phyloP scores from a whole-genome alignment of 2,329 filamentous ascomycete genomes.

The Hymenoscyphus scutula region DNA sequence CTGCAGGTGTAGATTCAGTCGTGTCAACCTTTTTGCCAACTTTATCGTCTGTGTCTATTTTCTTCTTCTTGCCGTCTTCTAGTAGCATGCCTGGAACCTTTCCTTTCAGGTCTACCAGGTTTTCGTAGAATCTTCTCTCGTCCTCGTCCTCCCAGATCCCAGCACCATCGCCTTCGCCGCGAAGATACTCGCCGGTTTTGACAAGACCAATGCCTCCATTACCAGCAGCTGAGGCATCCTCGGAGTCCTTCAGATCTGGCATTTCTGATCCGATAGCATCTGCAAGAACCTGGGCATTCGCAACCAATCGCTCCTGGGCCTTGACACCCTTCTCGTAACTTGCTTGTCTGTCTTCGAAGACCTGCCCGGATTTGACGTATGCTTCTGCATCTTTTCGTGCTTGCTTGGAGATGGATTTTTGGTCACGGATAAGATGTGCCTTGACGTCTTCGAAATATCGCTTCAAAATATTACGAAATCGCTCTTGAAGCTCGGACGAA shows the following conservation, averaged over 20 bases:
- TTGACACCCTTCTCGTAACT: slow-evolving; percentile 95
- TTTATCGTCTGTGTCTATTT: slow-evolving; percentile 75
- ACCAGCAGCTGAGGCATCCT: slow-evolving; percentile 61
- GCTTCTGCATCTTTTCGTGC: slow-evolving; percentile 94
- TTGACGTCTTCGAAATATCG: slow-evolving; percentile 95
- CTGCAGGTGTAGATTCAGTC: slow-evolving; percentile 44
- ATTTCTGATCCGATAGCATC: slow-evolving; percentile 88
- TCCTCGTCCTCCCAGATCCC: slow-evolving; percentile 99
- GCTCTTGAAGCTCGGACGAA: slow-evolving; percentile 72
- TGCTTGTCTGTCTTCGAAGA: slow-evolving; percentile 94
- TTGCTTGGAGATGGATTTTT: slow-evolving; percentile 82
- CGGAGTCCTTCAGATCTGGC: slow-evolving; percentile 86
- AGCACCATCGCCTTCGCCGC: slow-evolving; percentile 82
- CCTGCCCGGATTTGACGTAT: slow-evolving; percentile 96
- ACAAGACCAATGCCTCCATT: slow-evolving; percentile 86
- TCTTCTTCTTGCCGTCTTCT: slow-evolving; percentile 95
- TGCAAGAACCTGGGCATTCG: slow-evolving; percentile 87
- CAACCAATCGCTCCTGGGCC: slow-evolving; percentile 81
- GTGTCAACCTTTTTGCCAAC: slow-evolving; percentile 71
- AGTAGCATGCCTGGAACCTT: slow-evolving; percentile 92
- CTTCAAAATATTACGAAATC: slow-evolving; percentile 80
- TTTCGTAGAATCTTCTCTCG: slow-evolving; percentile 96
- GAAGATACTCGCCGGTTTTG: slow-evolving; percentile 89
- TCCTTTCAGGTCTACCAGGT: slow-evolving; percentile 89
- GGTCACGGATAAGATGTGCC: slow-evolving; percentile 81